Evolutionary conservation across 1,284 basidiomycete species (phyloP).

Genomic region (Cutaneotrichosporon sp.): DNA sequence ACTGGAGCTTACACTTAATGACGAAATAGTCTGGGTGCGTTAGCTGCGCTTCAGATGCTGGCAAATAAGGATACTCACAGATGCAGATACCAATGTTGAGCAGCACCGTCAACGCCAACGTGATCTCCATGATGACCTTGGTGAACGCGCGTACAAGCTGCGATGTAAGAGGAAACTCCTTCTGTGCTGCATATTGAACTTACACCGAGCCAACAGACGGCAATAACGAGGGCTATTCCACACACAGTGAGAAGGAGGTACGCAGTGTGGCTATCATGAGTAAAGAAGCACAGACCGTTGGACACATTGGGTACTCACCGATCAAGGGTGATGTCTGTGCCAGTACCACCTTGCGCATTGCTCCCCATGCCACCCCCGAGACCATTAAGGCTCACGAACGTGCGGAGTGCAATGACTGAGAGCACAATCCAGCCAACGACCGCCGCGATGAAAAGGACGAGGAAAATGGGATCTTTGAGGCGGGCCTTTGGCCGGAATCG

Average conservation of each 20-base stretch:
- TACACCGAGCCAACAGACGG: constrained; percentile 37
- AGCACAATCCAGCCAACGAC: constrained; percentile 64
- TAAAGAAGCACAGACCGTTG: too few relatives aligned
- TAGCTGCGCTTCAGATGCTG: too few relatives aligned
- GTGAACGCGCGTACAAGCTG: constrained; percentile 67
- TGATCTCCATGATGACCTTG: constrained; percentile 71
- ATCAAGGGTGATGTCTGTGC: constrained; percentile 27
- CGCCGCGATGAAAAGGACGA: constrained; percentile 65
- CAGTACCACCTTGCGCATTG: constrained; percentile 29
- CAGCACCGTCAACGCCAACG: constrained; percentile 63
- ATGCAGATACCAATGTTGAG: constrained; percentile 60
- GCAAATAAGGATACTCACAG: constrained; percentile 29
- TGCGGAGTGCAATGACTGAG: constrained; percentile 60
- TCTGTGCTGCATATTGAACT: too few relatives aligned
- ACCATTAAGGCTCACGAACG: constrained; percentile 62
- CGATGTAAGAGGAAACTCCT: constrained; percentile 8
- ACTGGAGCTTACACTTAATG: constrained; percentile 53
- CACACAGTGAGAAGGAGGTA: constrained; percentile 67
- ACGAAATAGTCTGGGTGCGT: constrained; percentile 71
- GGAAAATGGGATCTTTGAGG: constrained; percentile 66
- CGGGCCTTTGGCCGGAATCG: constrained; percentile 64
- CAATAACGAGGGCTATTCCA: constrained; percentile 58
- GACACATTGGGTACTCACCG: constrained; percentile 24
- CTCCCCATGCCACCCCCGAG: constrained; percentile 48
- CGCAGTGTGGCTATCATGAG: constrained; percentile 50